Conservation (phyloP, 2,329 filamentous ascomycete species). For the Xylariaceae sp. region DNA sequence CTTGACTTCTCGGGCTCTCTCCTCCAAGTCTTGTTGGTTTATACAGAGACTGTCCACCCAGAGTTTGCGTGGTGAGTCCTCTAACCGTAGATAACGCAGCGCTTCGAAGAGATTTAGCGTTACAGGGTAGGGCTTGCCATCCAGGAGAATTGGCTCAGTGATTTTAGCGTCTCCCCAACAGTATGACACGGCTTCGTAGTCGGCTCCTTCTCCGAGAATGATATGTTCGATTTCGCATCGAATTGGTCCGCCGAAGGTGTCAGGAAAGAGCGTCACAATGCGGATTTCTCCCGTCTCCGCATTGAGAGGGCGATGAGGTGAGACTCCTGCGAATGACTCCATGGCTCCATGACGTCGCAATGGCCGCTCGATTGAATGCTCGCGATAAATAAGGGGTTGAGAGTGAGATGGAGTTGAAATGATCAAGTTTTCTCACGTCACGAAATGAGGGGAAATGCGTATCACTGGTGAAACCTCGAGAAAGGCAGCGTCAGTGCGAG, state of each 20-base stretch:
- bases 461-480: too few relatives aligned
- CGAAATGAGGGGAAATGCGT: too few relatives aligned
- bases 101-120: slow-evolving; percentile 15
- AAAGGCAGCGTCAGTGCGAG: too few relatives aligned
- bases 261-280: slow-evolving; percentile 11
- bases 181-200: slow-evolving; percentile 20
- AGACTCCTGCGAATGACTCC: slow-evolving; percentile 14
- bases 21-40: slow-evolving; percentile 12
- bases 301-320: slow-evolving; percentile 16
- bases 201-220: slow-evolving; percentile 5
- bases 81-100: slow-evolving; percentile 8
- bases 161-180: slow-evolving; percentile 18
- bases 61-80: slow-evolving; percentile 14
- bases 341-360: too few relatives aligned
- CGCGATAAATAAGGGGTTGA: too few relatives aligned
- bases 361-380: too few relatives aligned
- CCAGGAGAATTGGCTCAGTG: slow-evolving; percentile 13
- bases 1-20: slow-evolving; percentile 13
- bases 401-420: too few relatives aligned
- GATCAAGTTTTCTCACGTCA: too few relatives aligned
- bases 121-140: slow-evolving; percentile 12
- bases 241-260: slow-evolving; percentile 13
- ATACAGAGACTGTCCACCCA: slow-evolving; percentile 22
- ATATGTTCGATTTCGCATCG: slow-evolving; percentile 15
- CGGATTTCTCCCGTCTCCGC: slow-evolving; percentile 14